Evolutionary conservation across 768 basidiomycete species (phyloP).

Genomic region (Leccinum olivaceopallidum): DNA sequence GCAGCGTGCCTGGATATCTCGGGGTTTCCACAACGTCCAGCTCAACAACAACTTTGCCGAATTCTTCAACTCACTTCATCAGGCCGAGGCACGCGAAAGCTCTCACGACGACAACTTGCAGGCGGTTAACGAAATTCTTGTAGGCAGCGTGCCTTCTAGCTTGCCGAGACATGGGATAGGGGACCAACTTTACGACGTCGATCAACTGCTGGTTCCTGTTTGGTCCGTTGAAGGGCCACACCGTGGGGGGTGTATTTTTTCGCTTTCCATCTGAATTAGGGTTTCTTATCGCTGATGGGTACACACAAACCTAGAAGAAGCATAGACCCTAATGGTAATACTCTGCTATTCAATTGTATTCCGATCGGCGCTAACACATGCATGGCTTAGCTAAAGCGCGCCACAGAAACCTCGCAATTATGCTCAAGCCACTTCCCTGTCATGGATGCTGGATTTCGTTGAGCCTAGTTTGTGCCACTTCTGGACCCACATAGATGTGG

Average conservation of each 20-base stretch:
- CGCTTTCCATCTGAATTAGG: background rate
- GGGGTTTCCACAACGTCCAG: background rate
- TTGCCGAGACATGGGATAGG: background rate
- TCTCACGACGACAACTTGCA: background rate
- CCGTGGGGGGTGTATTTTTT: background rate
- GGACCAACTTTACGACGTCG: background rate
- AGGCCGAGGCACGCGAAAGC: background rate
- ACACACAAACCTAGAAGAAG: background rate
- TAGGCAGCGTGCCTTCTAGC: background rate
- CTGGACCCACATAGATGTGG: background rate
- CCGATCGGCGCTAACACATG: background rate
- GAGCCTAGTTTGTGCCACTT: background rate
- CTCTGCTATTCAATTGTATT: background rate
- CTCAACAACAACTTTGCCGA: background rate
- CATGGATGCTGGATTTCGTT: background rate
- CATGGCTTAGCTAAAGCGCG: background rate
- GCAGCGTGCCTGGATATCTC: background rate
- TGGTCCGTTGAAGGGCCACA: background rate
- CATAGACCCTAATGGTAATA: background rate
- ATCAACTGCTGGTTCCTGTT: background rate
- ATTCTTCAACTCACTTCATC: background rate
- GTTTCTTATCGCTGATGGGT: background rate
- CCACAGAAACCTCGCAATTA: background rate
- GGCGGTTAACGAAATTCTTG: background rate
- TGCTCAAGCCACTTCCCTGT: background rate